Base-by-base conservation (phyloP, 2,329 filamentous ascomycete genomes). In the Rutstroemia sp. region DNA sequence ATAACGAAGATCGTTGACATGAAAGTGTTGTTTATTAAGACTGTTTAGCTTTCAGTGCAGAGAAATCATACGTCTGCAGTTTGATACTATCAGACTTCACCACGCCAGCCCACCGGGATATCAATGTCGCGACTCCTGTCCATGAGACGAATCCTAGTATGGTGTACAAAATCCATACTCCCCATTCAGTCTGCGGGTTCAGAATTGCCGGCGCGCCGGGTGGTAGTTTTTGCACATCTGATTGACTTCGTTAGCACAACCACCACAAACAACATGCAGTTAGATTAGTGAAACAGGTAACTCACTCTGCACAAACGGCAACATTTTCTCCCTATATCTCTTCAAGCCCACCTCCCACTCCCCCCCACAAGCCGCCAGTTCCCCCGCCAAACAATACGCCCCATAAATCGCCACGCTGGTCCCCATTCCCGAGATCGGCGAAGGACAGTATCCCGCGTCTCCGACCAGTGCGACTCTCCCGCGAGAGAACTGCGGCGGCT, bases 401-500 rank as follows among this genome's bases (percentile, higher is more conserved):
- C 71, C 70, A 3, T 72, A 62, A 9, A 78, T 64, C 0, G 73
- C 72, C 2, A 68, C 61, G 5, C 68, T 71, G 1, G 73, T 75
- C 4, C 75, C 75, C 55, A 68, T 68, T 0, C 76, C 76, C 0
- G 72, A 74, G 8, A 71, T 66, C 2, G 52, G 52, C 2, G 45
- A 44, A 19, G 53, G 53, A 9, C 69, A 69, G 56, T 73, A 76
- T 0, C 69, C 79, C 2, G 79, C 79, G 64, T 83, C 80, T 5
- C 81, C 80, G 1, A 82, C 68, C 1, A 83, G 66, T 2, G 82
- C 70, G 9, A 63, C 58, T 5, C 62, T 60, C 1, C 81, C 72
- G 19, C 61, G 67, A 27, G 54, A 68, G 65, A 76, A 3, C 73
- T 71, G 58, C 0, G 70, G 63, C 42, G 73, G 48, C 36, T 71